Conservation (phyloP, 257 asterid genomes). For the Solanum boliviense region DNA sequence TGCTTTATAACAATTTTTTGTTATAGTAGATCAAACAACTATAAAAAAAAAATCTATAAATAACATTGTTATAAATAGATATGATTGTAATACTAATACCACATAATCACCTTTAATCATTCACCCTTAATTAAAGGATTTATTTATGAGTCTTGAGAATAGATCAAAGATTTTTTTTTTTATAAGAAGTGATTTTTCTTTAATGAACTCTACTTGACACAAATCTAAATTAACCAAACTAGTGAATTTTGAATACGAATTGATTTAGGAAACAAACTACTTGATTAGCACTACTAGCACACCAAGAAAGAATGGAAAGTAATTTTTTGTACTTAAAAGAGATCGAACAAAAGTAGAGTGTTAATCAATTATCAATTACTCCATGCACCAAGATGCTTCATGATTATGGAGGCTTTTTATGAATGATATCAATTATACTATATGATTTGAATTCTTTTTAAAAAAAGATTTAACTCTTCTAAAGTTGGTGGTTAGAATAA, state of each 20-base stretch:
- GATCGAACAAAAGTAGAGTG: not conserved
- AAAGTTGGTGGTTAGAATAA: not conserved
- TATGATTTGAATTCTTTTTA: not conserved
- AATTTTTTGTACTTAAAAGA: not conserved
- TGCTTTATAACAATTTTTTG: not conserved
- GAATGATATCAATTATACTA: not conserved
- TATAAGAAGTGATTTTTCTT: not conserved
- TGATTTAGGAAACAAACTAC: not conserved
- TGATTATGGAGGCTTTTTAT: not conserved
- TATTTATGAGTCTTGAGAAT: not conserved
- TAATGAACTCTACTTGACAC: fast-evolving
- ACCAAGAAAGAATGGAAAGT: not conserved
- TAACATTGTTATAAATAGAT: not conserved
- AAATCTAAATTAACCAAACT: not conserved
- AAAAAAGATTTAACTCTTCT: not conserved
- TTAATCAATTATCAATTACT: not conserved
- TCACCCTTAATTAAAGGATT: fast-evolving
- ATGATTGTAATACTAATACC: not conserved
- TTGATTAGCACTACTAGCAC: not conserved
- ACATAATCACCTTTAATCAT: no score
- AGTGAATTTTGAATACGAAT: not conserved
- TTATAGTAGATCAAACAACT: not conserved
- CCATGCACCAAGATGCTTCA: not conserved
- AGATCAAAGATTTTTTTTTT: not conserved
- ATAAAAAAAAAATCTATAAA: not conserved